Evolutionary conservation across 768 basidiomycete genomes (phyloP).

Genomic region (Pisolithus albus): DNA sequence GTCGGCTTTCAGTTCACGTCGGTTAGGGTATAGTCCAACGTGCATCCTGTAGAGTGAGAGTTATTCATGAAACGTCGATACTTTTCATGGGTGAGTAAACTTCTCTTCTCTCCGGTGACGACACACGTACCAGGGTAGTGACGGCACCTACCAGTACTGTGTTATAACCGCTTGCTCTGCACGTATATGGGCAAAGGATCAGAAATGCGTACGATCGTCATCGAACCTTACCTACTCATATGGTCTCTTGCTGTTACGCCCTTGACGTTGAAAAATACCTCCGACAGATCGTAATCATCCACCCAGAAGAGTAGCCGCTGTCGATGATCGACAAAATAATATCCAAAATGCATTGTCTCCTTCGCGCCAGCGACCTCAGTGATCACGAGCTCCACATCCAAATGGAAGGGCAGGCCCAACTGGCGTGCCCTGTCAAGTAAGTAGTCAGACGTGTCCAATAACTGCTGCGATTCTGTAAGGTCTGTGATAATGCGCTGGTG

Average conservation of each 20-base stretch:
- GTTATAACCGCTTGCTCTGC: slow-evolving; percentile 15
- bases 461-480: background rate
- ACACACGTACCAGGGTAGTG: background rate
- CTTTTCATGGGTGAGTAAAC: background rate
- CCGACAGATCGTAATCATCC: slow-evolving; percentile 29
- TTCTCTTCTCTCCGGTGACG: background rate
- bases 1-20: background rate
- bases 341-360: slow-evolving; percentile 10
- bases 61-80: background rate
- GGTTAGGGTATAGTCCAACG: slow-evolving; percentile 3
- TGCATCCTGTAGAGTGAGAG: slow-evolving; percentile 2
- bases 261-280: slow-evolving; percentile 29
- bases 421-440: background rate
- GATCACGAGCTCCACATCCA: slow-evolving; percentile 3
- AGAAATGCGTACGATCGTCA: background rate
- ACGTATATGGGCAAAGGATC: background rate
- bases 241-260: slow-evolving; percentile 34
- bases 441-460: background rate
- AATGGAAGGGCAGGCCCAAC: background rate
- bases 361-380: background rate
- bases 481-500: slow-evolving; percentile 2
- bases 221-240: slow-evolving; percentile 28
- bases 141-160: slow-evolving; percentile 17
- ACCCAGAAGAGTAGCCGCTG: slow-evolving; percentile 42
- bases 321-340: slow-evolving; percentile 42